Conservation (phyloP, 2,329 filamentous ascomycete species). For the Ascochyta clinopodiicola region DNA sequence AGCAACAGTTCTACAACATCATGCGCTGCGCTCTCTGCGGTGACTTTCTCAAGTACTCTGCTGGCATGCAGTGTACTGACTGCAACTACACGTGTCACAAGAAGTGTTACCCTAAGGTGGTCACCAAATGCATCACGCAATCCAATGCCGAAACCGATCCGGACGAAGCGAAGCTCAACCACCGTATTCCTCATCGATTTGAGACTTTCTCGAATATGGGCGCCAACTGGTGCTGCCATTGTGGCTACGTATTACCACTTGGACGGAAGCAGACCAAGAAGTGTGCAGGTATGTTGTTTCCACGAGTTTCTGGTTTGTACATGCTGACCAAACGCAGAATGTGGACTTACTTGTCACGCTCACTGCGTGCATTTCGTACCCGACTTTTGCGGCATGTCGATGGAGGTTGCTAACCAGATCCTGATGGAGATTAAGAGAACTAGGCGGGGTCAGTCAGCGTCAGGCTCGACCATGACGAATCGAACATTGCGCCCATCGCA, state of each 20-base stretch:
- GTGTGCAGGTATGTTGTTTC: slow-evolving; percentile 72
- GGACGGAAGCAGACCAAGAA: slow-evolving; percentile 94
- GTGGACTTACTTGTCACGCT: slow-evolving; percentile 86
- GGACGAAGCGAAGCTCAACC: slow-evolving; percentile 99
- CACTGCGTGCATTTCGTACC: slow-evolving; percentile 94
- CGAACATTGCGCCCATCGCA: slow-evolving; percentile 30
- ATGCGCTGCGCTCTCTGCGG: slow-evolving; percentile 99
- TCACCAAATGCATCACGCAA: slow-evolving; percentile 99
- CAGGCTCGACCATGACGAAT: slow-evolving; percentile 58
- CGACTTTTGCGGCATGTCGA: slow-evolving; percentile 99
- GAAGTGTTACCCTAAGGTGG: slow-evolving; percentile 94
- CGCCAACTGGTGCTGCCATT: slow-evolving; percentile 99
- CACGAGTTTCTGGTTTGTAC: not conserved
- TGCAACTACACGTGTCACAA: slow-evolving; percentile 99
- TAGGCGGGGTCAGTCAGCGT: slow-evolving; percentile 69
- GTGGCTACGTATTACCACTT: slow-evolving; percentile 92
- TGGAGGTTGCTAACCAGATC: slow-evolving; percentile 95
- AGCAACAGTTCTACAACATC: slow-evolving; percentile 99
- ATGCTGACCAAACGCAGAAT: slow-evolving; percentile 67
- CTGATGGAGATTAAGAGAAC: slow-evolving; percentile 82
- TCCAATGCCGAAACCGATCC: slow-evolving; percentile 98
- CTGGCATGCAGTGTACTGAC: slow-evolving; percentile 98
- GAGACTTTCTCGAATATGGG: slow-evolving; percentile 96
- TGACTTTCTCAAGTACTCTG: slow-evolving; percentile 97
- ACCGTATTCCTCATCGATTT: slow-evolving; percentile 97